Evolutionary conservation across 1,284 basidiomycete species (phyloP), one percentile per base, ranked within the genome.

Genomic region (Rhodotorula mucilaginosa): DNA sequence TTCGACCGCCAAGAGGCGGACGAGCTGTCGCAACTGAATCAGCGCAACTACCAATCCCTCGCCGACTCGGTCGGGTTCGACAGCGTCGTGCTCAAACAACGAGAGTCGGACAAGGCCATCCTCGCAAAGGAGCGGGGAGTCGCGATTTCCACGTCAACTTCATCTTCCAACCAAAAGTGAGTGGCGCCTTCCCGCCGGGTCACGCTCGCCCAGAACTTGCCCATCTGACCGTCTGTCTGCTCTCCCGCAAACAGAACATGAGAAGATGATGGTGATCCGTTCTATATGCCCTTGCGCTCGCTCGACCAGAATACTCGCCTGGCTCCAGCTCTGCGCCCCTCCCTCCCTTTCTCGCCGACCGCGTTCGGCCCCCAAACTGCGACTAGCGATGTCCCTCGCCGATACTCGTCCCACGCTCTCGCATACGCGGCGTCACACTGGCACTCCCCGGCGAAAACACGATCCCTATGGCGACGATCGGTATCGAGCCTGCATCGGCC

Each of bases 31-130:
- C 21, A 23, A 2, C n/a, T 67, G 23, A 29, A 26, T 18, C 31
- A 39, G 13, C 52, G 60, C 23, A 59, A 67, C 16, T 67, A 57
- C 66, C 46, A 31, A 12, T 29, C 51, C 10, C 52, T 57, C 47
- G 18, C 46, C 16, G 51, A 63, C 13, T 26, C 46, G 23, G 29
- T 47, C 19, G 23, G 13, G 5, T 18, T 34, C 29, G 46, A 57
- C 46, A 51, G 52, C 5, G 52, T 56, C n/a, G 46, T 61, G 7
- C 44, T 61, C 23, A 47, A 47, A 10, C 23, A 23, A 3, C 56
- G 47, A 13, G 66, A 67, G 54, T 19, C 10, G 23, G 66, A 67
- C 66, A 57, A 51, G 54, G 60, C 54, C 10, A 48, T 18, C 47
- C 12, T 57, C 23, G 13, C 47, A 19, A 26, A 56, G 60, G 5